Conservation (phyloP, 148 eudicot genomes). For the Persicaria maculosa region DNA sequence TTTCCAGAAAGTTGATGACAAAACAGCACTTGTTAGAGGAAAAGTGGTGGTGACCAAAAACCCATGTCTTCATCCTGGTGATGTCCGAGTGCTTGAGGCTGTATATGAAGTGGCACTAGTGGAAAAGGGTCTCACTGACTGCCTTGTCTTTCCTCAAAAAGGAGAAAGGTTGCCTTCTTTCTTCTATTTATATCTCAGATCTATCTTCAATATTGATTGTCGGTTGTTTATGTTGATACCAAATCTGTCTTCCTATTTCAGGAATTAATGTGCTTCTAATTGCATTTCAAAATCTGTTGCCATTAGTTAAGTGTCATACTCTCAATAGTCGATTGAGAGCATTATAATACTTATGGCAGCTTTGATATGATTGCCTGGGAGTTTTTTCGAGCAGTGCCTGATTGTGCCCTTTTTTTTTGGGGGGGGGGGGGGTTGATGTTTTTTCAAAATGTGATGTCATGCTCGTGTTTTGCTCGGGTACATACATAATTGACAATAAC, state of each 20-base stretch:
- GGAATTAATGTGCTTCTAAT: not conserved
- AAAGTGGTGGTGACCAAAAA: conserved; percentile 89
- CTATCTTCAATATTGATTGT: not conserved
- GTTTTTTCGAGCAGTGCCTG: not conserved
- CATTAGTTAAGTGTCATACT: not conserved
- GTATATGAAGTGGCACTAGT: conserved; percentile 59
- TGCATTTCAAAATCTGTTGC: not conserved
- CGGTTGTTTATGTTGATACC: not conserved
- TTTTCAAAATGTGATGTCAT: no score
- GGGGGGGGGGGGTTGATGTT: no score
- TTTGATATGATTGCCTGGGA: not conserved
- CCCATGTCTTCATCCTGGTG: conserved; percentile 99
- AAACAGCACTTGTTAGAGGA: conserved; percentile 53
- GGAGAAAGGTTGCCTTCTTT: conserved; percentile 58
- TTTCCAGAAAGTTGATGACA: conserved; percentile 61
- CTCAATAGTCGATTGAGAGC: not conserved
- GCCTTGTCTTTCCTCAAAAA: conserved; percentile 87
- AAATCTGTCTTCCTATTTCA: not conserved
- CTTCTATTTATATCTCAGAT: not conserved
- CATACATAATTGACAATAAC: no score
- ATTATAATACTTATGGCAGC: not conserved
- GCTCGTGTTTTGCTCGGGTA: no score
- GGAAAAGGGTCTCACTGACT: conserved; percentile 59
- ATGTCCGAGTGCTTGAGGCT: conserved; percentile 90
- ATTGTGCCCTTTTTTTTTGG: no score